Evolutionary conservation across 371 early-diverging fungal genomes (phyloP).

Genomic region (Mucor saturninus): DNA sequence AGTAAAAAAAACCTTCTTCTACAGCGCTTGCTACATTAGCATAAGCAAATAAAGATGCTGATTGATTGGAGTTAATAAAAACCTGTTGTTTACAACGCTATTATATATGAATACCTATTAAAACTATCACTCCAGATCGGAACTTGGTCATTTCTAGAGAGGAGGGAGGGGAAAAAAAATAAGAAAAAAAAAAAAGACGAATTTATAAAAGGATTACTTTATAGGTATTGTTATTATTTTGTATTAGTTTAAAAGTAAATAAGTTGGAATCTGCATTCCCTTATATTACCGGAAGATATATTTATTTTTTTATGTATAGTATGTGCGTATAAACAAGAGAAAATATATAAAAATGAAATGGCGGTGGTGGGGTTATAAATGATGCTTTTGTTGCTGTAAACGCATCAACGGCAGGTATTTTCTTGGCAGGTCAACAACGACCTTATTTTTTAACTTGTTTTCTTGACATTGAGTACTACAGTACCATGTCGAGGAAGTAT

Average conservation of each 20-base stretch:
- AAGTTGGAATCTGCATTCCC: conserved; percentile 8
- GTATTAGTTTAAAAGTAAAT: conserved; percentile 14
- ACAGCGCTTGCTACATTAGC: conserved; percentile 6
- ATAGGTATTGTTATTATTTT: conserved; percentile 7
- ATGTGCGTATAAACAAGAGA: conserved; percentile 5
- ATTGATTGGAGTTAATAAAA: too few relatives aligned
- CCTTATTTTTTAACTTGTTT: conserved; percentile 53
- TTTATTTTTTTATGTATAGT: conserved; percentile 4
- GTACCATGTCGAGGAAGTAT: conserved; percentile 61
- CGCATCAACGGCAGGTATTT: conserved; percentile 55
- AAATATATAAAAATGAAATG: background rate
- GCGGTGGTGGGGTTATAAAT: background rate
- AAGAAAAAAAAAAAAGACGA: background rate
- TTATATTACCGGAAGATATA: conserved; percentile 5
- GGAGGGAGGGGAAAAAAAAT: background rate
- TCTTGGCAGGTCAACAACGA: conserved; percentile 58
- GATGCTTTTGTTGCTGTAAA: conserved; percentile 4
- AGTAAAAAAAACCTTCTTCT: conserved; percentile 12
- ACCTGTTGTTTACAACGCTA: background rate
- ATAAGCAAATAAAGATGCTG: conserved; percentile 15
- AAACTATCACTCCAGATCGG: conserved; percentile 7
- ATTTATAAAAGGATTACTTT: background rate
- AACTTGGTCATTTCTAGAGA: conserved; percentile 7
- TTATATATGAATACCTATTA: conserved; percentile 5
- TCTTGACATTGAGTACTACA: conserved; percentile 66